Evolutionary conservation across 2,329 filamentous ascomycete genomes (phyloP), one percentile per base, ranked within the genome.

Genomic region (Hymenoscyphus repandus): DNA sequence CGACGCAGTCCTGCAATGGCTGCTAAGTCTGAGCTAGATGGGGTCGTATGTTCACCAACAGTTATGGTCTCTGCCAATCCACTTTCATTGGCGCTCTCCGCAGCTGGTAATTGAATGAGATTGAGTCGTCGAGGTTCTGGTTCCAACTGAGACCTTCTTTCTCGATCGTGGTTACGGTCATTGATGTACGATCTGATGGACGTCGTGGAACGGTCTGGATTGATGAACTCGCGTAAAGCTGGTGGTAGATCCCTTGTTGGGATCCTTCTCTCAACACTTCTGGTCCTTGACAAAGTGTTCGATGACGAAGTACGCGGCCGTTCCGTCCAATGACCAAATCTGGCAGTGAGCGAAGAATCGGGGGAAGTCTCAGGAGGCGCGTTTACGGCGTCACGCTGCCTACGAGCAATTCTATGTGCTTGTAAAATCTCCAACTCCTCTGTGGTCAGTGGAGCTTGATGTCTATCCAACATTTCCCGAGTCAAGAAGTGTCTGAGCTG

Each of bases 401-500:
- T 72, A 32, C 79, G 74, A 46, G 78, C 74, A 30, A 72, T 71
- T 53, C 79, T 74, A 27, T 81, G 70, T 2, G 78, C 78, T 52
- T 82, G 78, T 2, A 83, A 66, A 1, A 82, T 76, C 40, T 75
- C 65, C 2, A 75, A 76, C 57, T 84, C 80, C 45, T 79, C 77
- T 1, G 73, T 54, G 1, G 73, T 77, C 30, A 80, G 69, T 1
- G 79, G 77, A 31, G 71, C 68, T 48, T 80, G 78, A 27, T 78
- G 65, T 31, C 70, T 66, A 41, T 77, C 71, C 10, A 74, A 43
- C 44, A 62, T 53, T 30, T 62, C 54, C 36, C 58, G 49, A 18
- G 56, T 58, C 15, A 64, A 38, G 17, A 57, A 55, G 17, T 57
- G 56, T 43, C 60, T 55, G 34, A 61, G 58, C 47, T 64, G 60